phyloP scores from a whole-genome alignment of 1,284 basidiomycete species.

The Golubevia sp. region DNA sequence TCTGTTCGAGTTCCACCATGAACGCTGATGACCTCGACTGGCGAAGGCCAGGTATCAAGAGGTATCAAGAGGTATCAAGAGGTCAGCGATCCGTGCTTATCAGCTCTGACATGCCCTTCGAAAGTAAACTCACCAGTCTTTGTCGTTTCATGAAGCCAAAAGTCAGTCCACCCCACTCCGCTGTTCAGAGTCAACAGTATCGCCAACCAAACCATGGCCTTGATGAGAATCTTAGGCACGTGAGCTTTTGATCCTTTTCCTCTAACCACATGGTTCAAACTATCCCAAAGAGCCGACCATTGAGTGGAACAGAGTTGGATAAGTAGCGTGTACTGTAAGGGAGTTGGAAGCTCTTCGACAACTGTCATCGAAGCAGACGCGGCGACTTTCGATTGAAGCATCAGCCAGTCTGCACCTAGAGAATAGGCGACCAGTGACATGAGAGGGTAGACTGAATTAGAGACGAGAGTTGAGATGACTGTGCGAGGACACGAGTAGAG shows the following conservation, averaged over 20 bases:
- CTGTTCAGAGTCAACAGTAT: conserved; percentile 5
- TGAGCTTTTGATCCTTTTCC: conserved; percentile 1
- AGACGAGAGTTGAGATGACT: conserved; percentile 12
- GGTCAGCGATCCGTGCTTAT: no score
- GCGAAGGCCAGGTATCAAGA: no score
- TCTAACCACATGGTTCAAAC: conserved; percentile 6
- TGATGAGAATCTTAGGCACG: conserved; percentile 9
- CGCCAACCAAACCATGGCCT: conserved; percentile 13
- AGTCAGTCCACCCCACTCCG: conserved; percentile 6
- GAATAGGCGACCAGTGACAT: conserved; percentile 16
- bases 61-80: no score
- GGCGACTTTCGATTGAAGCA: conserved; percentile 6
- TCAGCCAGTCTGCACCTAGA: conserved; percentile 14
- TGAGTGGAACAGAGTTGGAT: conserved; percentile 9
- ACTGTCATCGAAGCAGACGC: not conserved
- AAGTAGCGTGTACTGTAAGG: conserved; percentile 15
- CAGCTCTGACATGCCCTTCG: no score
- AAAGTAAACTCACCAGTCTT: not conserved
- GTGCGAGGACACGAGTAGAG: not conserved
- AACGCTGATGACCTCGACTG: conserved; percentile 12
- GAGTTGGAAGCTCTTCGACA: conserved; percentile 10
- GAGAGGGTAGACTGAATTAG: conserved; percentile 11
- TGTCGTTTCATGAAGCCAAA: conserved; percentile 15
- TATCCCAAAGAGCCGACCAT: conserved; percentile 10
- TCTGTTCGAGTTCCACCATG: not conserved